Evolutionary conservation across 2,329 filamentous ascomycete species (phyloP).

Genomic region (Scytalidium sp.): DNA sequence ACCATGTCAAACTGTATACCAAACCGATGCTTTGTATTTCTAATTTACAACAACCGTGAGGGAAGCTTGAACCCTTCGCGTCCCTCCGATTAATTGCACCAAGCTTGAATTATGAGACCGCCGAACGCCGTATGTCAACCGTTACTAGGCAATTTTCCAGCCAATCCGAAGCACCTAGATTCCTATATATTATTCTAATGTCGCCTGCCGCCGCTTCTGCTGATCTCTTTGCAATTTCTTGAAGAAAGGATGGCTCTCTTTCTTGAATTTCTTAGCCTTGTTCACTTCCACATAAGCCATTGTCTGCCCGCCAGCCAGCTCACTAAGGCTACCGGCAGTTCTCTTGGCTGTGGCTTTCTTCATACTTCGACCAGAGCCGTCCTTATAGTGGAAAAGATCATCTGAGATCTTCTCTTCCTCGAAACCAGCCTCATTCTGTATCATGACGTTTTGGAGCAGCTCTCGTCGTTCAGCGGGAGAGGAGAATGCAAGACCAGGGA

Average conservation of each 20-base stretch:
- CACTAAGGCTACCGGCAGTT: conserved; percentile 80
- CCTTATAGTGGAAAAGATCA: conserved; percentile 58
- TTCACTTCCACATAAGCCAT: conserved; percentile 96
- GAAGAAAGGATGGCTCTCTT: conserved; percentile 59
- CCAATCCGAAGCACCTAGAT: neutral
- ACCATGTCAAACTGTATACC: neutral
- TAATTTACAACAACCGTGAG: no score
- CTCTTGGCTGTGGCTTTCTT: conserved; percentile 64
- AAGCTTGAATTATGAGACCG: neutral
- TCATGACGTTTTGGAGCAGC: conserved; percentile 81
- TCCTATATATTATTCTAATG: conserved; percentile 4
- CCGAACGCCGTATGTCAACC: neutral
- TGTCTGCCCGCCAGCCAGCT: conserved; percentile 86
- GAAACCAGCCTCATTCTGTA: conserved; percentile 76
- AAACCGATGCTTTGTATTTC: neutral
- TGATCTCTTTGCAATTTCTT: conserved; percentile 63
- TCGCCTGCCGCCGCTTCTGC: conserved; percentile 49
- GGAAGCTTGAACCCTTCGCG: no score
- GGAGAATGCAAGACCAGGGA: conserved; percentile 75
- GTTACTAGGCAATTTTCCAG: neutral
- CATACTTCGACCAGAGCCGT: conserved; percentile 43
- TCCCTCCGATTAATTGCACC: no score
- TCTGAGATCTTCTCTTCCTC: conserved; percentile 69
- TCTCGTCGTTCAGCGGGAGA: conserved; percentile 79
- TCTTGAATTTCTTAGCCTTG: conserved; percentile 63